Percentiles rank a stretch among this genome's conserved stretches.
Conservation (phyloP, 257 asterid species). For the Solanum sejunctum region DNA sequence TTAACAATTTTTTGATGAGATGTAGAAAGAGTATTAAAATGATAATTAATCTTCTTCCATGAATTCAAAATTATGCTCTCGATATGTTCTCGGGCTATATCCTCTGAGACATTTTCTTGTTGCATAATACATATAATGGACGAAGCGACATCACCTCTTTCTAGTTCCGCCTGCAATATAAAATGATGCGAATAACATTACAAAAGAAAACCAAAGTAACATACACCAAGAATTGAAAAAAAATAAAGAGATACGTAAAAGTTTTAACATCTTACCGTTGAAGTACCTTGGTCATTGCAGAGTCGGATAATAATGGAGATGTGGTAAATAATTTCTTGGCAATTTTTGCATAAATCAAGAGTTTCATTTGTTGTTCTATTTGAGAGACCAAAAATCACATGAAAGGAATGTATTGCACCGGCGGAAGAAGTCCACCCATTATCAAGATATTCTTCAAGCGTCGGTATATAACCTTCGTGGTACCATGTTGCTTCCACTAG, state of each 20-base stretch:
- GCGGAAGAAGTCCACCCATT: constrained; percentile 49
- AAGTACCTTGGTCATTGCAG: constrained; percentile 53
- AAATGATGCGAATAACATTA: neutral
- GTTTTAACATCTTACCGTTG: constrained; percentile 25
- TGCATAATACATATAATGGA: constrained; percentile 53
- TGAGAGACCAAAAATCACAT: constrained; percentile 20
- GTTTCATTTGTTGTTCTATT: neutral
- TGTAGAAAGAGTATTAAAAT: neutral
- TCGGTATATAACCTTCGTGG: constrained; percentile 24
- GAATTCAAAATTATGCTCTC: constrained; percentile 4
- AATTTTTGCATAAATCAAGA: neutral
- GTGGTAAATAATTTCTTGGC: constrained; percentile 18
- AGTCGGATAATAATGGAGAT: constrained; percentile 39
- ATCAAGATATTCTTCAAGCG: constrained; percentile 31
- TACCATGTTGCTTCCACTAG: constrained; percentile 47
- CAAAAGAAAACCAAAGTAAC: neutral
- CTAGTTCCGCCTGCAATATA: constrained; percentile 34
- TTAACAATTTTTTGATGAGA: constrained; percentile 1
- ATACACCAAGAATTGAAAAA: neutral
- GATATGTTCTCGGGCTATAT: constrained; percentile 27
- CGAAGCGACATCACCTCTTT: constrained; percentile 53
- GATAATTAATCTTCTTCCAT: constrained; percentile 31
- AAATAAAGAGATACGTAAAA: neutral
- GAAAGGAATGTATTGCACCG: constrained; percentile 31
- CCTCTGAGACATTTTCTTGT: constrained; percentile 29